Base-by-base conservation (phyloP, 2,329 filamentous ascomycete genomes). In the Aspergillus sp. region DNA sequence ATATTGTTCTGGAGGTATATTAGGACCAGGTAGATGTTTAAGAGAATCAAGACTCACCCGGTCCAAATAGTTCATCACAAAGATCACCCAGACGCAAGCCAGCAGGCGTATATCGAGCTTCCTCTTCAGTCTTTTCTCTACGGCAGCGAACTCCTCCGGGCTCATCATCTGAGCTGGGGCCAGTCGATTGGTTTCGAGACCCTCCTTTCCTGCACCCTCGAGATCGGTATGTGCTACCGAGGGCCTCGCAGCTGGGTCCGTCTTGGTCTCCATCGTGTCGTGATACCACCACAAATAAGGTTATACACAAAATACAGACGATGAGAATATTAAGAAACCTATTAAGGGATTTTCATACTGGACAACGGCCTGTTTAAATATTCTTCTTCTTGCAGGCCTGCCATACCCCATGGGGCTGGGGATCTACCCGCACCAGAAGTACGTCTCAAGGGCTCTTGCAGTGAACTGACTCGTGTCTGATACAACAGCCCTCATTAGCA, bases 41-140 rank as follows among this genome's bases (percentile, higher is more conserved):
- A 20, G 20, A 20, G 20, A 20, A 20, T 20, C 20, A 20, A 20
- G 4, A 24, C 48, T 37, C 33, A 51, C 48, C 13, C 48, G 48
- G 33, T 51, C 48, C 5, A 51, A 17, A n/a, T 51, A 51, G 48
- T 51, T 51, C 48, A 51, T 51, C 4, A 51, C 48, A 15, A 51
- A 51, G 34, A 51, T 51, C n/a, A 51, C 30, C 48, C 48, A 51
- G 12, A 51, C 33, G 22, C 33, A 51, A 4, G 22, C 13, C 48
- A 51, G 17, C 30, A 51, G 17, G 2, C 48, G 48, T 39, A 51
- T 19, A 33, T 51, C 48, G 3, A 51, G 30, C 19, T 51, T 51
- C 1, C 48, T 34, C 20, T 51, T 40, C 33, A 51, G 33, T 17
- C 37, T 40, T n/a, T 51, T 51, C 33, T 51, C 48, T 20, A 19